Evolutionary conservation across 164 flowering plant species (phyloP), one percentile per base, ranked within the genome.

Genomic region (Nymphaea thermarum): DNA sequence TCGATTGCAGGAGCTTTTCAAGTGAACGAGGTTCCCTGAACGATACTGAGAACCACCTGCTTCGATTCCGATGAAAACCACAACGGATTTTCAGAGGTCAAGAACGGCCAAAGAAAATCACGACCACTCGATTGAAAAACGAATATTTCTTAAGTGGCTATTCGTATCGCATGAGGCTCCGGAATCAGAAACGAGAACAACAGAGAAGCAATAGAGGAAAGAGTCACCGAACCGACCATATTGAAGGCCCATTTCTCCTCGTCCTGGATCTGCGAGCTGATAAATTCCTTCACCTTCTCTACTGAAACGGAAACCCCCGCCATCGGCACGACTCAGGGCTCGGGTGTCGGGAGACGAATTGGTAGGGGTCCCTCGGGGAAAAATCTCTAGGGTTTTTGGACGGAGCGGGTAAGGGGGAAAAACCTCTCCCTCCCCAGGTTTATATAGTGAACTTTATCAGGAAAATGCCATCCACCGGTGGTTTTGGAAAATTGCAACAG

Each of bases 161-260:
- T 47, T 47, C 55, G 11, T 6, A 47, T 47, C 12, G 55, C 55
- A 47, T 25, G 12, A 6, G 11, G 6, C 55, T 47, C 55, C 55
- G 55, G 12, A 47, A 47, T 47, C 6, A 14, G 55, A 47, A 14
- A 3, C 7, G 11, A 5, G 53, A 45, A 45, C 53, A 45, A 45
- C 53, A 10, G 53, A 45, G 53, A 45, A 45, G 17, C 53, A 65
- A 43, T 43, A 5, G 12, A 43, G 47, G 51, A 43, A 64, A 47
- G 42, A 43, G 17, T 16, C 64, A 57, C 43, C 57, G 64, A 18
- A 45, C 7, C 4, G 74, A 87, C 92, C 92, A 69, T 66, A 78
- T 85, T 87, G 14, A 65, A 66, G n/a, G 87, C 85, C 87, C 86
- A 87, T 65, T 85, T 82, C 65, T 81, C 84, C 25, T 86, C 89